Evolutionary conservation across 1,284 basidiomycete genomes (phyloP).

Genomic region (Pseudozyma sp.): DNA sequence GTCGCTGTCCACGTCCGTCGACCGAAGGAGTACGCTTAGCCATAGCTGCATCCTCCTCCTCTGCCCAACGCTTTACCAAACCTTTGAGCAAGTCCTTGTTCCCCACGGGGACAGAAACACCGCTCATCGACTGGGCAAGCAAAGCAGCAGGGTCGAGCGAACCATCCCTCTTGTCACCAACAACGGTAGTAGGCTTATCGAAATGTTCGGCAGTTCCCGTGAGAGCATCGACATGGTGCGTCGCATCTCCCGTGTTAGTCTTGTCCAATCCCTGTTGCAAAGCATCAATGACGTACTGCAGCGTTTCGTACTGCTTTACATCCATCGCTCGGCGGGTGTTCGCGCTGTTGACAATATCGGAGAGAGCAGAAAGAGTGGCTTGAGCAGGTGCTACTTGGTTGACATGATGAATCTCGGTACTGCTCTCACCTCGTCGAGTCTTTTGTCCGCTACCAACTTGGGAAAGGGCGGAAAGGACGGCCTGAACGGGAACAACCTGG

Average conservation of each 20-base stretch:
- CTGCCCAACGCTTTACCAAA: constrained; percentile 32
- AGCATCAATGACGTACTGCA: constrained; percentile 33
- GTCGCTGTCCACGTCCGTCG: constrained; percentile 43
- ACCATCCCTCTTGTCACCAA: constrained; percentile 8
- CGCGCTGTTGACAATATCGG: constrained; percentile 53
- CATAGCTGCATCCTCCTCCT: constrained; percentile 40
- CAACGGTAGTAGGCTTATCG: background rate
- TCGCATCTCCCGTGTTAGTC: constrained; percentile 42
- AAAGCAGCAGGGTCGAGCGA: constrained; percentile 21
- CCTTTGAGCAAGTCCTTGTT: constrained; percentile 39
- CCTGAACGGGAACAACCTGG: constrained; percentile 39
- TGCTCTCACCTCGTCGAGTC: constrained; percentile 51
- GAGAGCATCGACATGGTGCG: constrained; percentile 43
- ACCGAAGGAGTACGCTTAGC: constrained; percentile 37
- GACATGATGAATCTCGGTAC: constrained; percentile 22
- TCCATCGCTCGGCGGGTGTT: constrained; percentile 55
- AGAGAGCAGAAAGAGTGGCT: constrained; percentile 51
- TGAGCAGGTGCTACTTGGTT: constrained; percentile 52
- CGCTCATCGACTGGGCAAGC: constrained; percentile 23
- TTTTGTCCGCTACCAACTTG: constrained; percentile 37
- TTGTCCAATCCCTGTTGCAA: constrained; percentile 38
- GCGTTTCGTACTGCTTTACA: constrained; percentile 45
- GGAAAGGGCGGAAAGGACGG: constrained; percentile 42
- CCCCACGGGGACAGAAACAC: constrained; percentile 38
- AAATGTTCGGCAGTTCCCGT: constrained; percentile 42